Evolutionary conservation across 2,329 filamentous ascomycete species (phyloP), one percentile per base, ranked within the genome.

Genomic region (Sporothrix pallida): DNA sequence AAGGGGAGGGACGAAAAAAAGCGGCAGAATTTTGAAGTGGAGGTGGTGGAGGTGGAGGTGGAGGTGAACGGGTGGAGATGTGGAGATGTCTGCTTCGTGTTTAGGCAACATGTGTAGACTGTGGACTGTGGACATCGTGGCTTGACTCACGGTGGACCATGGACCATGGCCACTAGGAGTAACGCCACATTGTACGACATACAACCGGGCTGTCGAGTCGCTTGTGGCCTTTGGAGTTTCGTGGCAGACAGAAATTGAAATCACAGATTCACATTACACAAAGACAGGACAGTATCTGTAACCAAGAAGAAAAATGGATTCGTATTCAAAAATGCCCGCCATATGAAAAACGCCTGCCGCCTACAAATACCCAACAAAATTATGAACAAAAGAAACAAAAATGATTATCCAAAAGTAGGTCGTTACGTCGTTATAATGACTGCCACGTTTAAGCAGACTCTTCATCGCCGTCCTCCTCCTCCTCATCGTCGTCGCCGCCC

Each of bases 401-500:
- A 23, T 7, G 2, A 56, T 10, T 62, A 31, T 62, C 15, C 0
- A 63, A 63, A 12, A 63, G 31, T 37, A 37, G 31, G 31, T 31
- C 44, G 20, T 52, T 52, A 44, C 26, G 17, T 20, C 46, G 48
- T 52, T 20, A 20, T 20, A 10, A n/a, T 10, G 60, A 44, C 13
- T 13, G 4, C 26, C 6, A 1, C 5, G 12, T 50, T 37, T 20
- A 69, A 37, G 65, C 10, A 8, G 46, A 50, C 1, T 81, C 77
- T 1, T 80, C 76, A 50, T 81, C 79, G 1, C 83, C 82, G 1
- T 79, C 79, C 0, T 80, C 74, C 81, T 52, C 63, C 42, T 46
- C 54, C 2, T 26, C 80, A 3, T 82, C 80, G 12, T 80, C 80
- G 2, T 80, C 81, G 2, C 81, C 82, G 23, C 83, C 83, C 3